Percentiles rank a stretch among this genome's conserved stretches.
Conservation (phyloP, 352 stramenopile species). For the Aphanomyces astaci region DNA sequence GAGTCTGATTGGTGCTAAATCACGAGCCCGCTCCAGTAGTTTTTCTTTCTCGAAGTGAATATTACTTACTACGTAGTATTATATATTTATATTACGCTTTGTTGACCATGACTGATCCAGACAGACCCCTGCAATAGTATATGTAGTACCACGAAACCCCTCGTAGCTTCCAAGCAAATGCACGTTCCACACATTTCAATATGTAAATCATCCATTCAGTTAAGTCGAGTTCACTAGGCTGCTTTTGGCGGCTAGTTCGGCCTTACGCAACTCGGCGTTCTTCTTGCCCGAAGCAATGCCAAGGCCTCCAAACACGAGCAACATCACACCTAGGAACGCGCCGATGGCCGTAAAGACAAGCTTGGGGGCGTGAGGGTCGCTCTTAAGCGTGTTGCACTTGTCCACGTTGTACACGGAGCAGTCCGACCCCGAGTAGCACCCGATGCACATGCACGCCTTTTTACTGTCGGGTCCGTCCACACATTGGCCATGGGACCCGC, state of each 20-base stretch:
- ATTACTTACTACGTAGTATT: no score
- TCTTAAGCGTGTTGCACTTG: slow-evolving; percentile 54
- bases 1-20: no score
- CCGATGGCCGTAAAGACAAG: slow-evolving; percentile 67
- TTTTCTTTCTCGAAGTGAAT: no score
- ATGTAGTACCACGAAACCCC: neutral
- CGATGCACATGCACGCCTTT: slow-evolving; percentile 50
- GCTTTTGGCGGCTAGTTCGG: neutral
- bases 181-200: neutral
- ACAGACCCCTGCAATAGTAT: no score
- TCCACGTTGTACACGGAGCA: slow-evolving; percentile 72
- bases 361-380: slow-evolving; percentile 49
- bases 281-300: slow-evolving; percentile 61
- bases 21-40: no score
- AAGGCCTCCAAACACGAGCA: slow-evolving; percentile 65
- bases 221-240: neutral
- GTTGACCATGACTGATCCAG: no score
- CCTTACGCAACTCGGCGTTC: neutral
- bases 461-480: slow-evolving; percentile 43
- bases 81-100: no score
- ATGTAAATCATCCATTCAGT: neutral
- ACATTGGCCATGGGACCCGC: slow-evolving; percentile 68
- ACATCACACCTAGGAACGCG: slow-evolving; percentile 62
- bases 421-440: slow-evolving; percentile 67
- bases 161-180: neutral